These are phyloP conservation scores for Leptographium lundbergii DNA, from an alignment of 2,329 filamentous ascomycete species.

Conservation along the genomic window DNA sequence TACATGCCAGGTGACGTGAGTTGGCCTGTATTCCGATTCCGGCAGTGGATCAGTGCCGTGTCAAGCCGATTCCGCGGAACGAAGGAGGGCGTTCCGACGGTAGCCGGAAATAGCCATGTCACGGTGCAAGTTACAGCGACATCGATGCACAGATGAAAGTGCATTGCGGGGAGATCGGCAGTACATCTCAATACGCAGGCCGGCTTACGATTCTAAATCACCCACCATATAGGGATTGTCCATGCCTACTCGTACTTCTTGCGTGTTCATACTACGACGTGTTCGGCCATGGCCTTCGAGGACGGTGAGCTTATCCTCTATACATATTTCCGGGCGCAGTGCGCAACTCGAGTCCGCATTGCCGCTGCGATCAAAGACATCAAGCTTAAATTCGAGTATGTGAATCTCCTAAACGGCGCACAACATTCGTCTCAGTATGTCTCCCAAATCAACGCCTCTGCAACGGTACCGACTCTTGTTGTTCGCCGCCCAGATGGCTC, in stretches of 20 bases:
- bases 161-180: too few relatives aligned
- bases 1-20: background rate
- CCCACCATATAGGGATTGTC: too few relatives aligned
- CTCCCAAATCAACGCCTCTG: background rate
- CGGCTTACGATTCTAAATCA: too few relatives aligned
- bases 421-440: background rate
- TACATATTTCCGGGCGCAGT: background rate
- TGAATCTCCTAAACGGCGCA: background rate
- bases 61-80: background rate
- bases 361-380: background rate
- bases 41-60: background rate
- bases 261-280: background rate
- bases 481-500: background rate
- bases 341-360: background rate
- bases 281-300: background rate
- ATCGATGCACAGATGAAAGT: too few relatives aligned
- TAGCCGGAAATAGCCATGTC: background rate
- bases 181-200: too few relatives aligned
- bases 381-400: background rate
- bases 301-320: background rate
- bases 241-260: too few relatives aligned
- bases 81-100: background rate
- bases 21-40: background rate
- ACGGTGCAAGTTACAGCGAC: background rate
- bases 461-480: background rate